Evolutionary conservation across 1,284 basidiomycete genomes (phyloP).

Genomic region (Cystobasidiaceae sp.): DNA sequence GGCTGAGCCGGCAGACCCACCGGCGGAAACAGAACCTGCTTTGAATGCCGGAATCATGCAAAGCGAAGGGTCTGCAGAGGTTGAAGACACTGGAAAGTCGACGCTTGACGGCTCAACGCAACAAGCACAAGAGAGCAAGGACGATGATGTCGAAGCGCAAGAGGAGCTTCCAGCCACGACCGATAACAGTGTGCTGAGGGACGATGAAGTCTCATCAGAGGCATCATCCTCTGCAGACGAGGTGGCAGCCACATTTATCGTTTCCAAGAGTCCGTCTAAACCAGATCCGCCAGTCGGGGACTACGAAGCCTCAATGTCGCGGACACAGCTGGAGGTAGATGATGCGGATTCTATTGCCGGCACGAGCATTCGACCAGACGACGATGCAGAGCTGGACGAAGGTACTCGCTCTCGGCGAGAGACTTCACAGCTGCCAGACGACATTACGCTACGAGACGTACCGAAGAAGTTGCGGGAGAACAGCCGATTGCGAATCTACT

Average conservation of each 20-base stretch:
- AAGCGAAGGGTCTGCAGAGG: too few species aligned
- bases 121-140: too few species aligned
- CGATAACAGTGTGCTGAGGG: neutral
- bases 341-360: too few species aligned
- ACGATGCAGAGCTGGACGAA: too few species aligned
- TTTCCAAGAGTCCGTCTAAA: neutral
- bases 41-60: too few species aligned
- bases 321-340: too few species aligned
- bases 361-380: too few species aligned
- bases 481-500: conserved; percentile 42
- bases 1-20: neutral
- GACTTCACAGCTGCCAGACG: neutral
- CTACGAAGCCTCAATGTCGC: too few species aligned
- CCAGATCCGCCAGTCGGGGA: neutral
- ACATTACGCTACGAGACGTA: neutral
- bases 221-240: conserved; percentile 23
- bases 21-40: neutral
- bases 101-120: too few species aligned
- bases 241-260: conserved; percentile 20
- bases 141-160: neutral
- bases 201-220: neutral
- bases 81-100: too few species aligned
- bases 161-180: neutral
- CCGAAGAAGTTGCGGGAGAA: conserved; percentile 38
- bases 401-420: too few species aligned